phyloP scores from a whole-genome alignment of 176 grass and related monocot species.

The Carex scoparia region DNA sequence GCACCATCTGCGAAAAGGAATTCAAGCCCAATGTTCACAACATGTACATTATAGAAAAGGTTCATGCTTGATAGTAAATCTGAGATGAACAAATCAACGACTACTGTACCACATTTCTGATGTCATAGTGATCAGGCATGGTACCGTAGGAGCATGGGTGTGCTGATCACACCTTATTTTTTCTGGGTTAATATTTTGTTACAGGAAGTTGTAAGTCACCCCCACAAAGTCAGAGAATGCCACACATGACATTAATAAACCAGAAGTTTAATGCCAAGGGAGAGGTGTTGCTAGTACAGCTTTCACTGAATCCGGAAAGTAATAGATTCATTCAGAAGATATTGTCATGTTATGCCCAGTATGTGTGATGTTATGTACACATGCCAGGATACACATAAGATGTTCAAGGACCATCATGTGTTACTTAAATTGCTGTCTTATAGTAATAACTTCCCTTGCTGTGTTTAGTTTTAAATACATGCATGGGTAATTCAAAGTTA shows the following conservation, averaged over 20 bases:
- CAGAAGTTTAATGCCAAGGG: neutral
- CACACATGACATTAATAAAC: neutral
- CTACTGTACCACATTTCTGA: neutral
- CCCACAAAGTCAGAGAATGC: neutral
- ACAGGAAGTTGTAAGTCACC: neutral
- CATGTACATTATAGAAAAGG: neutral
- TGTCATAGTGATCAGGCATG: neutral
- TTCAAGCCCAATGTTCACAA: neutral
- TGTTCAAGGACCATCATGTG: neutral
- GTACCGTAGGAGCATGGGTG: neutral
- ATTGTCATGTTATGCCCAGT: neutral
- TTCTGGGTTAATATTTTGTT: neutral
- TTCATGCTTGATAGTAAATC: neutral
- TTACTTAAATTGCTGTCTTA: neutral
- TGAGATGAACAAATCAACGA: neutral
- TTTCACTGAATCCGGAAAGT: neutral
- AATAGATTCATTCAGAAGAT: neutral
- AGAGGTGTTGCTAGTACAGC: neutral
- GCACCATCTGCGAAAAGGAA: conserved; percentile 45
- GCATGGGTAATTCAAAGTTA: neutral
- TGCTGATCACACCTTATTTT: neutral
- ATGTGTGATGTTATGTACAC: neutral
- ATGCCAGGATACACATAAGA: neutral
- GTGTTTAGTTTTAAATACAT: neutral
- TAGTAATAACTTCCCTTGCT: neutral